Conservation (phyloP, 2,329 filamentous ascomycete species). For the Xylariaceae sp. region DNA sequence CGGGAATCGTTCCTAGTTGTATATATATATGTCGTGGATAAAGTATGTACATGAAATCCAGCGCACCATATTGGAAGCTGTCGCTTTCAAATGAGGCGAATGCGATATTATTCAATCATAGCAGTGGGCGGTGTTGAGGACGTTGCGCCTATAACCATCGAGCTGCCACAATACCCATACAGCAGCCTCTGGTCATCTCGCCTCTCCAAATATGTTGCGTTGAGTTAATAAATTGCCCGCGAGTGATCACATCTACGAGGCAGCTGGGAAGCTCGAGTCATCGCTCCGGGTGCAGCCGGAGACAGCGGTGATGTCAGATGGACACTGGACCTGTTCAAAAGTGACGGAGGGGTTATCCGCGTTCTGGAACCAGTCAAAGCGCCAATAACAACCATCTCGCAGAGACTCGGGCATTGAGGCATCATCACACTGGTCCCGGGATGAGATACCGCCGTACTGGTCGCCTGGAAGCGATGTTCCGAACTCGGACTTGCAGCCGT, state of each 20-base stretch:
- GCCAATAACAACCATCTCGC: constrained; percentile 45
- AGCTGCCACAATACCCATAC: too few species aligned
- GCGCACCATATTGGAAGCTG: too few species aligned
- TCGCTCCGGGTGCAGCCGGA: constrained; percentile 32
- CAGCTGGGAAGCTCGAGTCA: constrained; percentile 35
- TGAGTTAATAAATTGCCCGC: too few species aligned
- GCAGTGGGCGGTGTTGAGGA: too few species aligned
- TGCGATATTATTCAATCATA: too few species aligned
- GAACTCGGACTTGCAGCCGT: constrained; percentile 40
- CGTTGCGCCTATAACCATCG: too few species aligned
- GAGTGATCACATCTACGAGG: constrained; percentile 35
- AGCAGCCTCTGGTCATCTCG: too few species aligned
- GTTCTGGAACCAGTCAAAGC: constrained; percentile 48
- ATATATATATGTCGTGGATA: neutral
- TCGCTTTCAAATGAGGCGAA: too few species aligned
- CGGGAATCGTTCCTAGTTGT: too few species aligned
- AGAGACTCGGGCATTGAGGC: constrained; percentile 36
- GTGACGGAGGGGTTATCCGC: constrained; percentile 43
- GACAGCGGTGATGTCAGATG: constrained; percentile 38
- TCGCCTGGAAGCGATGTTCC: constrained; percentile 33
- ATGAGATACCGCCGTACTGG: constrained; percentile 43
- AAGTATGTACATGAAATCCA: constrained; percentile 8
- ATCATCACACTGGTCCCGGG: constrained; percentile 35
- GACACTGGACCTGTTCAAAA: constrained; percentile 45
- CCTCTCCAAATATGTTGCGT: too few species aligned